Evolutionary conservation across 192 early-diverging fungal genomes (phyloP).

Genomic region (Coemansia sp.): DNA sequence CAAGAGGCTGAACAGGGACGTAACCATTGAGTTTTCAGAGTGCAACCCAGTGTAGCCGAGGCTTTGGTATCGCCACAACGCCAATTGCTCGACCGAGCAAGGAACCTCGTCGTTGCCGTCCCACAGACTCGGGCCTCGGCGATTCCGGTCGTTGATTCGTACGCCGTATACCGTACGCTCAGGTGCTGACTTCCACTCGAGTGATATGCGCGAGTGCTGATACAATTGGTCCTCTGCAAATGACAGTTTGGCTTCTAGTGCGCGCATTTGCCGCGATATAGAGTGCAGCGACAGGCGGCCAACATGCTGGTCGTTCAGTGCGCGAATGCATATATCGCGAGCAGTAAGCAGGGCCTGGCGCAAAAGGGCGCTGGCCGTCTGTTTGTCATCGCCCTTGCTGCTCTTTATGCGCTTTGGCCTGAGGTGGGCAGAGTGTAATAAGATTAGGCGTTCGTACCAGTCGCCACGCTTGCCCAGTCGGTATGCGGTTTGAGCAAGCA

Average conservation of each 20-base stretch:
- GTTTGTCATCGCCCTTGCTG: constrained; percentile 20
- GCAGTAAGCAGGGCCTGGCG: constrained; percentile 14
- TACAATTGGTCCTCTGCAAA: constrained; percentile 7
- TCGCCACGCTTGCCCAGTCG: constrained; percentile 57
- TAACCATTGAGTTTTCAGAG: constrained; percentile 61
- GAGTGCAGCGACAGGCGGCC: constrained; percentile 48
- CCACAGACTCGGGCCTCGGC: constrained; percentile 55
- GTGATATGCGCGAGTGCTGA: constrained; percentile 24
- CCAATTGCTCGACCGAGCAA: constrained; percentile 64
- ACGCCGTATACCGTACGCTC: constrained; percentile 50
- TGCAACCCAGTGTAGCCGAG: constrained; percentile 65
- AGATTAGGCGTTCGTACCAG: constrained; percentile 67
- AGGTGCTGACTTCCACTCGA: constrained; percentile 51
- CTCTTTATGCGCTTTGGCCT: constrained; percentile 28
- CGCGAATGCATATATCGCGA: constrained; percentile 55
- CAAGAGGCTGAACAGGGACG: constrained; percentile 62
- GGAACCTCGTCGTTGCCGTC: constrained; percentile 46
- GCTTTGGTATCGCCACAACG: constrained; percentile 62
- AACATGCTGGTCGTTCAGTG: constrained; percentile 59
- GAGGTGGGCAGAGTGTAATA: constrained; percentile 61
- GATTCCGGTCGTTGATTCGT: constrained; percentile 20
- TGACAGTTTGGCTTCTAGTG: constrained; percentile 35
- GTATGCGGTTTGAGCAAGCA: constrained; percentile 61
- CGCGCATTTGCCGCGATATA: constrained; percentile 38
- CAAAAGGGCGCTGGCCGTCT: constrained; percentile 1